phyloP scores from a whole-genome alignment of 129 eudicot genomes.

The Chrysanthemum seticuspe region DNA sequence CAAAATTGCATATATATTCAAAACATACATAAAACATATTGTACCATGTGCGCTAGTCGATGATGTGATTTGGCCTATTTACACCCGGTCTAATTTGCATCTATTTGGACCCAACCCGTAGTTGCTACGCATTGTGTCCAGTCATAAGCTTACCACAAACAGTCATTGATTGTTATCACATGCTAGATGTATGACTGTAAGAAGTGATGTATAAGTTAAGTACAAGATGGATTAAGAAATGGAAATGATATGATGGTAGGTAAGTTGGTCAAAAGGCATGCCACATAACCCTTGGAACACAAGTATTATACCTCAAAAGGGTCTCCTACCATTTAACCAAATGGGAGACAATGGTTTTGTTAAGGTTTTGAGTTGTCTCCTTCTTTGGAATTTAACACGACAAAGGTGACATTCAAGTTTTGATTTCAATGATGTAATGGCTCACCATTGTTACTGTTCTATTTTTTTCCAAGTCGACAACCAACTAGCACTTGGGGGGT shows the following conservation, averaged over 20 bases:
- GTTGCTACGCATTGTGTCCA: too few species aligned
- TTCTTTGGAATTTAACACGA: slow-evolving; percentile 24
- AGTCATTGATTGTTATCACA: background rate
- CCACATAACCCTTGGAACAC: slow-evolving; percentile 36
- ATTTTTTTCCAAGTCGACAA: slow-evolving; percentile 7
- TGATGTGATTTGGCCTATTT: too few species aligned
- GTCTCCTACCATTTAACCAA: slow-evolving; percentile 20
- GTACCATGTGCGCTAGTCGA: too few species aligned
- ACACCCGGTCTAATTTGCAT: too few species aligned
- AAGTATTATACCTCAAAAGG: slow-evolving; percentile 26
- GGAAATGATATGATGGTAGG: slow-evolving; percentile 22
- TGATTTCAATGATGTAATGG: slow-evolving; percentile 21
- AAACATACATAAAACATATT: too few species aligned
- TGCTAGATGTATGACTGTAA: background rate
- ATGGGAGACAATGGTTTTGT: slow-evolving; percentile 47
- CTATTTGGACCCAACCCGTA: too few species aligned
- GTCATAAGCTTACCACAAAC: background rate
- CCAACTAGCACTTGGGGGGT: background rate
- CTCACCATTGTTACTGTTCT: background rate
- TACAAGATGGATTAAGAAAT: slow-evolving; percentile 19
- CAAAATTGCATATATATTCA: too few species aligned
- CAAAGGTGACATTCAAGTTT: slow-evolving; percentile 30
- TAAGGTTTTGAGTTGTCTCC: slow-evolving; percentile 39
- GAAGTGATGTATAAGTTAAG: slow-evolving; percentile 29
- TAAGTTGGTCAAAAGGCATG: slow-evolving; percentile 35